A percentile compares a stretch with the other conserved stretches of the same genome.
Conservation (phyloP, 192 early-diverging fungal species). For the Backusella parvicylindrica region DNA sequence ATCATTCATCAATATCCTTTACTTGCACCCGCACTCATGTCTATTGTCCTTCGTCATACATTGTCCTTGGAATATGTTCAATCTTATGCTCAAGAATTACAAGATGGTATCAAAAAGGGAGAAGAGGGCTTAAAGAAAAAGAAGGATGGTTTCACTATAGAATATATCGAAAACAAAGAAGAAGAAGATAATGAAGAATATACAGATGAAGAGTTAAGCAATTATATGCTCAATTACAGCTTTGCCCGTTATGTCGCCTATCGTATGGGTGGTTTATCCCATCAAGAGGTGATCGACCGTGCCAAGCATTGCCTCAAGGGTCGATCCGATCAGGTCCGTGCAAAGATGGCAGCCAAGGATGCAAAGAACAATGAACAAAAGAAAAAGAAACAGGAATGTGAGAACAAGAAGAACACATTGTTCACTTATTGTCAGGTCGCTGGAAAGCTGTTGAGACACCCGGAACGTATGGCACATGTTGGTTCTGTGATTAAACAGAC, state of each 20-base stretch:
- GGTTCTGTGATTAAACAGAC: neutral
- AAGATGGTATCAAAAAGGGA: neutral
- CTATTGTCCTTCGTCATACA: slow-evolving; percentile 31
- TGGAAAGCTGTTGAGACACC: neutral
- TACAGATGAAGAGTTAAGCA: neutral
- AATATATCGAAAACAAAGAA: neutral
- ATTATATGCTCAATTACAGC: neutral
- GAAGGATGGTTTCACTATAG: neutral
- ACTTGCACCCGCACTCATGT: slow-evolving; percentile 30
- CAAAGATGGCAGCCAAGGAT: neutral
- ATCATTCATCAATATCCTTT: slow-evolving; percentile 13
- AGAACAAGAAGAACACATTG: neutral
- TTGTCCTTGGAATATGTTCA: slow-evolving; percentile 3
- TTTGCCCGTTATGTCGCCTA: neutral
- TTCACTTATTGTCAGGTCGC: slow-evolving; percentile 6
- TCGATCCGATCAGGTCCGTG: neutral
- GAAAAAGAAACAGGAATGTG: neutral
- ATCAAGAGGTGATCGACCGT: slow-evolving; percentile 3
- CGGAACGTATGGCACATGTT: slow-evolving; percentile 4
- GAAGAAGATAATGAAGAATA: neutral
- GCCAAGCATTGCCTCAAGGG: neutral
- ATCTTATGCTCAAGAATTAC: slow-evolving; percentile 1
- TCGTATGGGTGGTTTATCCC: slow-evolving; percentile 8
- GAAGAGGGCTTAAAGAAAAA: neutral
- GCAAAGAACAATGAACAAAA: neutral